Evolutionary conservation across 495 filamentous ascomycete genomes (phyloP).

Genomic region (Talaromyces proteolyticus): DNA sequence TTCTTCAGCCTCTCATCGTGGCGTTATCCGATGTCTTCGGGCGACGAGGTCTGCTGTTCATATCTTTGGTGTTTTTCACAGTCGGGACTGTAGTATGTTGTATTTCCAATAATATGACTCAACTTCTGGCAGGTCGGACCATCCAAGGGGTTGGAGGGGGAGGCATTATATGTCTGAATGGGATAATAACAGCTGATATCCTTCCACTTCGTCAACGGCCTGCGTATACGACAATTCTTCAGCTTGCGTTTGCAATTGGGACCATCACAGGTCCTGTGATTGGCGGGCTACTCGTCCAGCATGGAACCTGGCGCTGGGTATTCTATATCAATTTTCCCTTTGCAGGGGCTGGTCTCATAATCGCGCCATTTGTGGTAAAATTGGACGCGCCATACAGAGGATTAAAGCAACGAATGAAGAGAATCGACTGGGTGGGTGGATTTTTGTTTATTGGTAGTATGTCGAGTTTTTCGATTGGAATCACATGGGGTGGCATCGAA

Average conservation of each 20-base stretch:
- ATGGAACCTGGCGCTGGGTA: slow-evolving; percentile 25
- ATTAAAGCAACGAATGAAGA: slow-evolving; percentile 11
- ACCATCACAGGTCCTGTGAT: slow-evolving; percentile 20
- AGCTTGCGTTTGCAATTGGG: slow-evolving; percentile 28
- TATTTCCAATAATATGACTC: slow-evolving; percentile 7
- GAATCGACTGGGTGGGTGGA: slow-evolving; percentile 36
- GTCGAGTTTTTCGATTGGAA: slow-evolving; percentile 46
- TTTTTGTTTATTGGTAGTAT: slow-evolving; percentile 40
- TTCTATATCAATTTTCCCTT: slow-evolving; percentile 37
- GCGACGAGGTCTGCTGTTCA: slow-evolving; percentile 28
- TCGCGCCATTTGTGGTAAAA: slow-evolving; percentile 16
- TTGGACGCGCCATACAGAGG: slow-evolving; percentile 13
- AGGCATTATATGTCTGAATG: slow-evolving; percentile 20
- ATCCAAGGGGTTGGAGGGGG: slow-evolving; percentile 30
- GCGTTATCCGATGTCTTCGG: slow-evolving; percentile 46
- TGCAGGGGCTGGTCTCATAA: slow-evolving; percentile 19
- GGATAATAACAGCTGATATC: slow-evolving; percentile 28
- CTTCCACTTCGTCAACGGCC: slow-evolving; percentile 29
- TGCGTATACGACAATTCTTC: slow-evolving; percentile 22
- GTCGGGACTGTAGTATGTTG: slow-evolving; percentile 17
- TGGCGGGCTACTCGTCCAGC: slow-evolving; percentile 20
- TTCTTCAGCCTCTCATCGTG: no score
- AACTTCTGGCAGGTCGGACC: slow-evolving; percentile 23
- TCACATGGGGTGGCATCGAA: slow-evolving; percentile 53
- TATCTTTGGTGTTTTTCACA: slow-evolving; percentile 32